Evolutionary conservation across 129 eudicot species (phyloP).

Genomic region (Artemisia argyi): DNA sequence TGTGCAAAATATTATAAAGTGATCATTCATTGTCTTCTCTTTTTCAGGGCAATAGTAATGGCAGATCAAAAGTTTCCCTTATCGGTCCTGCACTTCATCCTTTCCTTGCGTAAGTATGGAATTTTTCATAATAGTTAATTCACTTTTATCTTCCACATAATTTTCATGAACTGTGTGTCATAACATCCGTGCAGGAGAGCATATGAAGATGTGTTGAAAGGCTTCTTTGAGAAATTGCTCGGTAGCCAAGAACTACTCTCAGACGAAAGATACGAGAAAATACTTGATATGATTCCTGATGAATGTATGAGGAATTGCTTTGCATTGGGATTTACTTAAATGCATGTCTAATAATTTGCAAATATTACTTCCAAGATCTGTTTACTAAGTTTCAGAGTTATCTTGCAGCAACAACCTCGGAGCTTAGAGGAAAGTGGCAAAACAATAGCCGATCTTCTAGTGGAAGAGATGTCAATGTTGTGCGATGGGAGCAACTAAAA

Average conservation of each 20-base stretch:
- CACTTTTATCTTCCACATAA: not conserved
- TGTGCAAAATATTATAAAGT: not conserved
- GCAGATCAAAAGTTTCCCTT: constrained; percentile 60
- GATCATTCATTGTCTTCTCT: not conserved
- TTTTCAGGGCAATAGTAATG: constrained; percentile 72
- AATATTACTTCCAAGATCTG: constrained; percentile 17
- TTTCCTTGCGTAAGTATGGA: constrained; percentile 54
- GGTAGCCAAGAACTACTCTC: constrained; percentile 70
- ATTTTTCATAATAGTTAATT: not conserved
- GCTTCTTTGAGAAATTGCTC: constrained; percentile 58
- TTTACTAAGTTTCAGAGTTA: constrained; percentile 2
- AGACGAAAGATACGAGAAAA: constrained; percentile 77
- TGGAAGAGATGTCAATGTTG: constrained; percentile 58
- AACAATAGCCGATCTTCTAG: constrained; percentile 57
- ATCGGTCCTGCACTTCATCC: constrained; percentile 69
- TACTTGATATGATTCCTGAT: constrained; percentile 88
- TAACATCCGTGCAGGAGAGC: constrained; percentile 67
- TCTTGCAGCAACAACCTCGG: constrained; percentile 65
- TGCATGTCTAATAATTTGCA: not conserved
- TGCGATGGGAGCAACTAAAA: constrained; percentile 82
- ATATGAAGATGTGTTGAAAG: constrained; percentile 58
- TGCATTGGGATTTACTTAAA: not conserved
- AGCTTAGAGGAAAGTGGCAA: constrained; percentile 79
- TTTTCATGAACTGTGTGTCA: constrained; percentile 6
- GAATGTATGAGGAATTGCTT: constrained; percentile 48